Conservation (phyloP, 139 green algal genomes). For the Ettlia oleoabundans region DNA sequence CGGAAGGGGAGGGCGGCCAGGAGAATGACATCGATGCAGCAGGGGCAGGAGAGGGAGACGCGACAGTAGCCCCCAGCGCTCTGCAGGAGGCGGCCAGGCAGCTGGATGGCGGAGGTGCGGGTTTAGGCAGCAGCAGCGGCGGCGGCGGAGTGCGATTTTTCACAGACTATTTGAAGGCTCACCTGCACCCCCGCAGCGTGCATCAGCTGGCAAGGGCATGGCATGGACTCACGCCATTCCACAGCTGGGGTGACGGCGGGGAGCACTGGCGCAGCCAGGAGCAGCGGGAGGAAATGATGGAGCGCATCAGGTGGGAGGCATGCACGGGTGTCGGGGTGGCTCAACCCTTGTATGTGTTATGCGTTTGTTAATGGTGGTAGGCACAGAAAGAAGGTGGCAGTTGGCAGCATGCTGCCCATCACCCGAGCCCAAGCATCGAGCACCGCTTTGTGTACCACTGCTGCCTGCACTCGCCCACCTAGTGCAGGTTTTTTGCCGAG, state of each 20-base stretch:
- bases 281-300: constrained; percentile 54
- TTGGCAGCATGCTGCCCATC: no score
- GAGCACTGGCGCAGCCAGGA: constrained; percentile 19
- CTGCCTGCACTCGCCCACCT: not conserved
- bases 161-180: constrained; percentile 79
- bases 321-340: not conserved
- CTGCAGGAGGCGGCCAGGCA: constrained; percentile 55
- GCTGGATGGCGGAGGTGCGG: constrained; percentile 24
- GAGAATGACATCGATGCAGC: no score
- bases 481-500: constrained; percentile 57
- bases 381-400: no score
- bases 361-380: no score
- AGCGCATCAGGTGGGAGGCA: constrained; percentile 47
- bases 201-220: constrained; percentile 61
- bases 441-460: no score
- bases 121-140: not conserved
- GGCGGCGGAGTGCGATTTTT: constrained; percentile 54
- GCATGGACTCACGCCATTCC: constrained; percentile 42
- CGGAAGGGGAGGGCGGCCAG: constrained; percentile 17
- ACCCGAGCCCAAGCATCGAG: no score
- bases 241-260: constrained; percentile 49
- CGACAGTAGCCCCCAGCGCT: not conserved
- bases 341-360: not conserved
- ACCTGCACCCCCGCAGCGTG: constrained; percentile 54
- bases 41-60: not conserved